Percentiles rank a stretch among this genome's conserved stretches.
These are phyloP conservation scores for Musa beccarii DNA, from an alignment of 176 grass and related monocot genomes.

Conservation along the genomic window DNA sequence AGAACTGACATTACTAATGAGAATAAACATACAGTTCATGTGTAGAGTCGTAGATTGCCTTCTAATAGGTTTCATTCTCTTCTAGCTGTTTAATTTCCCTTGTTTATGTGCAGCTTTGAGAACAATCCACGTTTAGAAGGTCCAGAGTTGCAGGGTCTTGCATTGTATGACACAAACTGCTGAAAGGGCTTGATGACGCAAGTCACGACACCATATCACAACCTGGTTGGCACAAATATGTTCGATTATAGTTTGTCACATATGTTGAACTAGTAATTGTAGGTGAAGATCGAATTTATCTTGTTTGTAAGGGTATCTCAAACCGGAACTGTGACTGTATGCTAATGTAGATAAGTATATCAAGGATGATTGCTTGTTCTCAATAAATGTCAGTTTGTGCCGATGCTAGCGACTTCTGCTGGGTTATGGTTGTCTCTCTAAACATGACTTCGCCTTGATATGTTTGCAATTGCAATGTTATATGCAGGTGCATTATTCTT, in stretches of 20 bases:
- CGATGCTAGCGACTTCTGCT: not conserved
- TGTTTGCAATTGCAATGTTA: too few species aligned
- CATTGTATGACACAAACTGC: constrained; percentile 59
- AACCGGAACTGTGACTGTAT: not conserved
- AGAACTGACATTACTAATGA: too few species aligned
- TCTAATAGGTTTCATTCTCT: not conserved
- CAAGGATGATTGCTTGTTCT: not conserved
- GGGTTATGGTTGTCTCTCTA: not conserved
- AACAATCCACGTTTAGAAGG: constrained; percentile 91
- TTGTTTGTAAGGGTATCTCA: not conserved
- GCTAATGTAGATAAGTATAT: not conserved
- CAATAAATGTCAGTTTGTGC: not conserved
- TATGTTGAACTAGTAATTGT: not conserved
- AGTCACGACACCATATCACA: not conserved
- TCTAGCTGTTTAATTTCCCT: not conserved
- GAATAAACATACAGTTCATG: not conserved
- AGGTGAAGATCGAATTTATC: not conserved
- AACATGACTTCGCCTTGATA: too few species aligned
- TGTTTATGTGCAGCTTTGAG: constrained; percentile 54
- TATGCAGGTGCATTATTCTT: too few species aligned
- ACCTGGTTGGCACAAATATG: not conserved
- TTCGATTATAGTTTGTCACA: not conserved
- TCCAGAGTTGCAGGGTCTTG: constrained; percentile 69
- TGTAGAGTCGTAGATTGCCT: not conserved
- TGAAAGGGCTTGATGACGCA: constrained; percentile 20